phyloP scores from a whole-genome alignment of 257 asterid genomes.

The Catharanthus roseus region DNA sequence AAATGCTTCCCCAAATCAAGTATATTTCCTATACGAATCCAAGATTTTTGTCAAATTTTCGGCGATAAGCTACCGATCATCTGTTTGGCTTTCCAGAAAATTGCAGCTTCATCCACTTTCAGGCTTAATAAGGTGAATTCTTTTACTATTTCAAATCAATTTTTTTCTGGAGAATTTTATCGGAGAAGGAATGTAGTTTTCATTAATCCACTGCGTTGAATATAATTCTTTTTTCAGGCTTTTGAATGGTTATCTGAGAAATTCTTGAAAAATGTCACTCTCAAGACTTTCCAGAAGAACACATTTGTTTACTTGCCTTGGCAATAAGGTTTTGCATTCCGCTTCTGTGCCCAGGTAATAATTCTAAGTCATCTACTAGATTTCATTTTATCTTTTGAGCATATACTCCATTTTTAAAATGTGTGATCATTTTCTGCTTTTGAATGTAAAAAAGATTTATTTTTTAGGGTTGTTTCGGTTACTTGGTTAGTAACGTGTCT shows the following conservation, averaged over 20 bases:
- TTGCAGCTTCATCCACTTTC: background rate
- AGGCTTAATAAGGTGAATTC: background rate
- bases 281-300: constrained; percentile 45
- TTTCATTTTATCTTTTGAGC: background rate
- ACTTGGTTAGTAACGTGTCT: background rate
- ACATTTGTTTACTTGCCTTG: constrained; percentile 24
- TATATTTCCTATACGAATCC: no score
- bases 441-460: background rate
- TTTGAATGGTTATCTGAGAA: background rate
- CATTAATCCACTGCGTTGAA: background rate
- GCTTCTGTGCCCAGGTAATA: constrained; percentile 39
- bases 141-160: background rate
- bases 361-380: background rate
- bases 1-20: background rate
- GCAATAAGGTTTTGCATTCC: constrained; percentile 22
- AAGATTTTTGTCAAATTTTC: no score
- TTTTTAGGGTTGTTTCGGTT: background rate
- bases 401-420: background rate
- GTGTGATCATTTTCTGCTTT: background rate
- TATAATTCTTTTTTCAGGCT: background rate
- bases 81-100: background rate
- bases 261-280: constrained; percentile 39
- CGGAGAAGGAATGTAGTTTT: background rate
- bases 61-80: background rate
- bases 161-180: background rate